Conservation (phyloP, 2,329 filamentous ascomycete genomes). For the Neopestalotiopsis sp. region DNA sequence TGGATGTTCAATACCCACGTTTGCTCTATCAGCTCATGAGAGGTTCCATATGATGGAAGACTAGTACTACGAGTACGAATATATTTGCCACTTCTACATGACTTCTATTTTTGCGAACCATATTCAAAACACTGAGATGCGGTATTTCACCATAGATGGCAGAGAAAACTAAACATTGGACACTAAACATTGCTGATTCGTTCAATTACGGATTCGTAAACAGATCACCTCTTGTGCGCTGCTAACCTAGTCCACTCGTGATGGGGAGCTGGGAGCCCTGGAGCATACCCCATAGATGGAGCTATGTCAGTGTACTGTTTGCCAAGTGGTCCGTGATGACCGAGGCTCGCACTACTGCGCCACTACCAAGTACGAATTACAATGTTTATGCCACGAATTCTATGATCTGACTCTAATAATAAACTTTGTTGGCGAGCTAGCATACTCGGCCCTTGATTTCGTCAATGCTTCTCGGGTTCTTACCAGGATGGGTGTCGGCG, state of each 20-base stretch:
- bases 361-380: not conserved
- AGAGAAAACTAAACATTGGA: not conserved
- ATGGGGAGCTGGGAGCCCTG: not conserved
- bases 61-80: not conserved
- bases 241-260: not conserved
- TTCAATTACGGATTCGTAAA: not conserved
- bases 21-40: slow-evolving; percentile 16
- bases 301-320: not conserved
- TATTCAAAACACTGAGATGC: not conserved
- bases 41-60: slow-evolving; percentile 15
- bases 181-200: not conserved
- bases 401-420: too few relatives aligned
- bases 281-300: not conserved
- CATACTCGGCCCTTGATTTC: too few relatives aligned
- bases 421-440: too few relatives aligned
- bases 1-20: slow-evolving; percentile 9
- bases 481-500: too few relatives aligned
- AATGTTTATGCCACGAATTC: too few relatives aligned
- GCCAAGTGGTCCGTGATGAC: slow-evolving; percentile 1
- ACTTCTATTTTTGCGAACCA: not conserved
- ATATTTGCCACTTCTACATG: not conserved
- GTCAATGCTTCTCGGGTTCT: too few relatives aligned
- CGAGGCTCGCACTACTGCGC: not conserved
- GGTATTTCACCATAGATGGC: not conserved
- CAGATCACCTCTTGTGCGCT: not conserved